Base-by-base conservation (phyloP, 306 rosid species). In the Carpinus fangiana region DNA sequence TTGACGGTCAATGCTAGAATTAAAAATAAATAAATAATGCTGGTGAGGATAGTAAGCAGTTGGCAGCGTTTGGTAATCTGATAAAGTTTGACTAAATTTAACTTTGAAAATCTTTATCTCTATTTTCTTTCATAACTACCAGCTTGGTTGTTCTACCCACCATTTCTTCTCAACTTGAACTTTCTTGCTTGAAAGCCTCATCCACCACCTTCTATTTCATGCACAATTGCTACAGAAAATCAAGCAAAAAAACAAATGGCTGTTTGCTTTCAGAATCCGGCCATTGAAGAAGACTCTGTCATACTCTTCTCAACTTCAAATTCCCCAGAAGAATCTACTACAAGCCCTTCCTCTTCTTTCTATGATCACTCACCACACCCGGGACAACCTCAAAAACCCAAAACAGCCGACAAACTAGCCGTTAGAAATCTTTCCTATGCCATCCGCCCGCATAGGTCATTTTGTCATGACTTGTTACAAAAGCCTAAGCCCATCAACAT, bases 261-360 rank as follows among this genome's bases (percentile, higher is more conserved):
- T 21, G 2, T 79, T 7, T 88, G 88, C 84, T 81, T 87, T 82
- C 78, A 77, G 18, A 83, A 87, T 45, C 84, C 73, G 9, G 59
- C 79, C 88, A 73, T 17, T 66, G 98, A 84, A 69, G 94, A 91
- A 71, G 94, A 91, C 52, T 87, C 94, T 2, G 81, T 47, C 23
- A 79, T 87, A 14, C 86, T 86, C 81, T 88, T 88, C 75, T 93
- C 96, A 59, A 73, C 80, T 76, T 86, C 96, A 50, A 82, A 86
- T 77, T 93, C 96, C 59, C 85, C 92, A 41, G 90, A 86, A 77
- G 89, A 89, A 7, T 84, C 98, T 51, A 82, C 98, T 48, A 81
- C 78, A 1, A 88, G 82, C 73, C 74, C 82, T 66, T 87, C 96
- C 73, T 88, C 92, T 78, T 91, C 96, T 51, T 82, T 80, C 78